Evolutionary conservation across 768 basidiomycete genomes (phyloP).

Genomic region (Leucogyrophana mollusca): DNA sequence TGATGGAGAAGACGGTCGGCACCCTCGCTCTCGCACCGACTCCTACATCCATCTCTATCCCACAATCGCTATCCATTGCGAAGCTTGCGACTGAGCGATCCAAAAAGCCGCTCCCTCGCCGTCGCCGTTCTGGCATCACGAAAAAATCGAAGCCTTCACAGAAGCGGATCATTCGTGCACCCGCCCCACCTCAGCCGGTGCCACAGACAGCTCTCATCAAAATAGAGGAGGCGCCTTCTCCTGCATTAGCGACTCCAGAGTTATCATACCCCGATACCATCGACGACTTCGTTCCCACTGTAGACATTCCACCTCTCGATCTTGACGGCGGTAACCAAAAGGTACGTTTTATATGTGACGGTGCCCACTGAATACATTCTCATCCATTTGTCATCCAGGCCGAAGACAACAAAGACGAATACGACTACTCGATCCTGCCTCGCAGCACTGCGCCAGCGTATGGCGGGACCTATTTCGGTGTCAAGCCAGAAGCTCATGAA

Average conservation of each 20-base stretch:
- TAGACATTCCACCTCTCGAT: conserved; percentile 34
- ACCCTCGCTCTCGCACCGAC: background rate
- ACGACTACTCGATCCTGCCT: conserved; percentile 11
- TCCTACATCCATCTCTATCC: background rate
- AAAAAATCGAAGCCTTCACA: conserved; percentile 7
- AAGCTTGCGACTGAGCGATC: conserved; percentile 1
- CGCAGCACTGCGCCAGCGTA: conserved; percentile 19
- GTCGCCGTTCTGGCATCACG: conserved; percentile 4
- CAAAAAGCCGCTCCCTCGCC: conserved; percentile 9
- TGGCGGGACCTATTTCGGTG: conserved; percentile 22
- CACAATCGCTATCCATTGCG: too few species aligned
- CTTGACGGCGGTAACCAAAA: conserved; percentile 20
- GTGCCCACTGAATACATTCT: conserved; percentile 8
- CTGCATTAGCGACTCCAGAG: conserved; percentile 17
- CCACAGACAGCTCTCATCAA: background rate
- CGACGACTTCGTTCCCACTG: conserved; percentile 31
- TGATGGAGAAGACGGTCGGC: background rate
- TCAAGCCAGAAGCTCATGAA: conserved; percentile 27
- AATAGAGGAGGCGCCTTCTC: conserved; percentile 3
- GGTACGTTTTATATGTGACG: conserved; percentile 14
- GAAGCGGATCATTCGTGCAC: background rate
- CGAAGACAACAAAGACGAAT: conserved; percentile 2
- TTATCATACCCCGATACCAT: conserved; percentile 9
- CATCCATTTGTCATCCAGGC: background rate
- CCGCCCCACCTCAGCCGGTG: background rate